Evolutionary conservation across 257 asterid genomes (phyloP), one percentile per base, ranked within the genome.

Genomic region (Salvia splendens): DNA sequence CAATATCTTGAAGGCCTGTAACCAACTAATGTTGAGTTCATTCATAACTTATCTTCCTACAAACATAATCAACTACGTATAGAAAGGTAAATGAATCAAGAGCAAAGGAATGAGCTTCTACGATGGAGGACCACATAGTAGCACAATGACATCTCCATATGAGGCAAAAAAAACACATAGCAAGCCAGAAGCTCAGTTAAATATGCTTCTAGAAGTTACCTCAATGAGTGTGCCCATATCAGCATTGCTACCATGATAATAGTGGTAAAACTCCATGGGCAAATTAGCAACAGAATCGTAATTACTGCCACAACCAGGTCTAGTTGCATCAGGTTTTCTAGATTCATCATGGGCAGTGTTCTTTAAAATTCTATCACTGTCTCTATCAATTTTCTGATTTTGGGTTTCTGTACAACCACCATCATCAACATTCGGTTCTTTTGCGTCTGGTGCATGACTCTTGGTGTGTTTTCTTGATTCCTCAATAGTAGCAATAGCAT

Each of bases 141-240:
- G 43, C 69, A 63, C 50, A 5, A 43, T 4, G 61, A 57, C 12
- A 52, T 41, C 16, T 41, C 17, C 75, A 64, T 45, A 4, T 14
- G 55, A 41, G 52, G 66, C n/a, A 24, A 52, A 48, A 54, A 49
- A 14, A 47, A n/a, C n/a, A 46, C 14, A 66, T 64, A 69, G 66
- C 38, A 49, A 64, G 73, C 52, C 51, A 50, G 30, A 43, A 71
- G 48, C 47, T 10, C 46, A 38, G 54, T 12, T 12, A 46, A 42
- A 64, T 61, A 55, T 7, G 32, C 45, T 45, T 32, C 28, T 30
- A 42, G 58, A 50, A 61, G 62, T 78, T 69, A 89, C 98, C 96
- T 93, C 99, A 62, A 93, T 85, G 68, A 93, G 97, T 0, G 97
- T 93, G 69, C 99, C 99, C 89, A 93, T 80, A 80, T 93, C 99